Conservation (phyloP, 116 monocot genomes). For the Zostera marina region DNA sequence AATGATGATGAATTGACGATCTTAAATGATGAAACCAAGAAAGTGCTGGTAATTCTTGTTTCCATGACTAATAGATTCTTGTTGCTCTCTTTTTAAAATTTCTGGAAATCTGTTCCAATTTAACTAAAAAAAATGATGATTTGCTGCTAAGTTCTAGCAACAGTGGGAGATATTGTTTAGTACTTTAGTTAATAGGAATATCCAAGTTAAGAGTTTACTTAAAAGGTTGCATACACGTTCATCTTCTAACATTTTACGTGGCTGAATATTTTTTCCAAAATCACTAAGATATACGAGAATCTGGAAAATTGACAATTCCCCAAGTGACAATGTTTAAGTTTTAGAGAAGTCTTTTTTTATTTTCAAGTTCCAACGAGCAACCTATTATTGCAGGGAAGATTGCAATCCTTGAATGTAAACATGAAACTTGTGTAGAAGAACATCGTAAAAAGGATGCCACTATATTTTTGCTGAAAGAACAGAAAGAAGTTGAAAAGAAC, state of each 20-base stretch:
- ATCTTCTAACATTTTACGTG: too few relatives aligned
- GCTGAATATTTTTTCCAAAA: too few relatives aligned
- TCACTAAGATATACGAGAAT: too few relatives aligned
- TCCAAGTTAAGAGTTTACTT: not conserved
- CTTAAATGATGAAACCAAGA: not conserved
- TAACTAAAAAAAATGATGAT: not conserved
- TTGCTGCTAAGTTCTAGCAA: not conserved
- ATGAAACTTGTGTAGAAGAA: conserved; percentile 19
- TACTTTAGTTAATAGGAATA: not conserved
- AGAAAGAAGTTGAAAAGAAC: conserved; percentile 19
- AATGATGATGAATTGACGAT: too few relatives aligned
- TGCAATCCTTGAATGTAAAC: conserved; percentile 14
- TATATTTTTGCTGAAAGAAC: conserved; percentile 23
- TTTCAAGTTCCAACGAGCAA: not conserved
- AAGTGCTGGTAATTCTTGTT: not conserved
- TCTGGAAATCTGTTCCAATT: not conserved
- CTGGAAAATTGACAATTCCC: not conserved
- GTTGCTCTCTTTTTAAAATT: not conserved
- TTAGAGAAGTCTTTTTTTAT: not conserved
- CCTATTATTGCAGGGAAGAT: conserved; percentile 22
- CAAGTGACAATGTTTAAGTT: not conserved
- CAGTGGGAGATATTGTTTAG: not conserved
- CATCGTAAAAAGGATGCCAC: conserved; percentile 15
- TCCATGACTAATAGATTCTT: not conserved
- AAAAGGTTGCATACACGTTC: not conserved